These are phyloP conservation scores for Xerocomus nothofagi DNA, from an alignment of 1,284 basidiomycete genomes.

Conservation along the genomic window DNA sequence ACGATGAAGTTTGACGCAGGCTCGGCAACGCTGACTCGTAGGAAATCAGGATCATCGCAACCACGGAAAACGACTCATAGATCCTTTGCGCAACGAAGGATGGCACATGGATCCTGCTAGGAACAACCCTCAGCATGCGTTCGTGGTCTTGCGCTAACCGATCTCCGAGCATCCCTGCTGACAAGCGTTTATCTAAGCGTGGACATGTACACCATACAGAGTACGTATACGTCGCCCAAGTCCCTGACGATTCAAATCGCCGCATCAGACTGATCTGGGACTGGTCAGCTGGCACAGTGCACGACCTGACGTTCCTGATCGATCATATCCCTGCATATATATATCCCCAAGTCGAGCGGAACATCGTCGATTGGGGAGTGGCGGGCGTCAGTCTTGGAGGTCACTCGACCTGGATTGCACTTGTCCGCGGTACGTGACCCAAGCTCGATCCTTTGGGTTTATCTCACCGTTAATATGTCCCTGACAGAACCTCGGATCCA, in stretches of 20 bases:
- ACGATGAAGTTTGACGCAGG: background rate
- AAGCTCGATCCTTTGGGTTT: background rate
- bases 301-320: conserved; percentile 79
- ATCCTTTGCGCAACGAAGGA: conserved; percentile 52
- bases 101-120: conserved; percentile 49
- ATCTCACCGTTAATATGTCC: background rate
- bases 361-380: conserved; percentile 67
- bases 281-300: conserved; percentile 62
- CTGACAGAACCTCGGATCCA: conserved; percentile 64
- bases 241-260: background rate
- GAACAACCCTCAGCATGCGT: conserved; percentile 68
- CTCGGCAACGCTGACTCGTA: background rate
- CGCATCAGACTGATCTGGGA: conserved; percentile 7
- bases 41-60: conserved; percentile 71
- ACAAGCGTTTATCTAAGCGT: conserved; percentile 41
- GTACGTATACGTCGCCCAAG: conserved; percentile 38
- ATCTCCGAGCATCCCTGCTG: conserved; percentile 2
- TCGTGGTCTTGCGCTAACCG: conserved; percentile 31
- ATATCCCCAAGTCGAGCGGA: conserved; percentile 69
- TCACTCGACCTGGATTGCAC: conserved; percentile 72
- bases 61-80: conserved; percentile 62
- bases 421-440: conserved; percentile 53
- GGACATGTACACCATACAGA: conserved; percentile 75
- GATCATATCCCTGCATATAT: conserved; percentile 79
- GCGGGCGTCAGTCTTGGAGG: conserved; percentile 78